Evolutionary conservation across 2,329 filamentous ascomycete species (phyloP).

Genomic region (Arthrinium puccinioides): DNA sequence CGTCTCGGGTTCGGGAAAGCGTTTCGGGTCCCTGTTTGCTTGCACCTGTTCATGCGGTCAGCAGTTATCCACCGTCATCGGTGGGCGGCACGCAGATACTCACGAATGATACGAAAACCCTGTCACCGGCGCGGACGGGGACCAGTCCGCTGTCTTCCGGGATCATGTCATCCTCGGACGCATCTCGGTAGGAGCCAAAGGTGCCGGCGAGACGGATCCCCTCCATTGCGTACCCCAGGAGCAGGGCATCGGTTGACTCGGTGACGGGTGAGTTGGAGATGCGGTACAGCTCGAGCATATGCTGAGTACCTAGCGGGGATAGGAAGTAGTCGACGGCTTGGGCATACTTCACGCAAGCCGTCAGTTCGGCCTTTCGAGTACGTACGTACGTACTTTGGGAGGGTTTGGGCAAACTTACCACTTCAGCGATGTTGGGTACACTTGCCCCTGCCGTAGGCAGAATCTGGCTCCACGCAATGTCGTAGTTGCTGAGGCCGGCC

Average conservation of each 20-base stretch:
- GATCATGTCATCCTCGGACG: slow-evolving; percentile 35
- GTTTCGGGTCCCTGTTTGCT: slow-evolving; percentile 45
- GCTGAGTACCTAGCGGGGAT: slow-evolving; percentile 41
- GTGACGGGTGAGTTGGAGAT: slow-evolving; percentile 48
- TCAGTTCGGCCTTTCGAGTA: no score
- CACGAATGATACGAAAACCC: slow-evolving; percentile 58
- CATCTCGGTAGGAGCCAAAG: slow-evolving; percentile 53
- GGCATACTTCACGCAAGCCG: slow-evolving; percentile 54
- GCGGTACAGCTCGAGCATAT: slow-evolving; percentile 54
- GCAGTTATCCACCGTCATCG: background rate
- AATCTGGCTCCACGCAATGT: slow-evolving; percentile 66
- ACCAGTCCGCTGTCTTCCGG: slow-evolving; percentile 43
- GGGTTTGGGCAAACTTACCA: slow-evolving; percentile 35
- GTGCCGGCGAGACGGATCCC: slow-evolving; percentile 62
- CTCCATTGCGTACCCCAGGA: slow-evolving; percentile 66
- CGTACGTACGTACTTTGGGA: background rate
- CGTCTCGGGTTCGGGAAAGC: slow-evolving; percentile 54
- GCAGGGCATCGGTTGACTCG: slow-evolving; percentile 52
- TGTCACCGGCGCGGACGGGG: slow-evolving; percentile 46
- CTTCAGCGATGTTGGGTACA: slow-evolving; percentile 63
- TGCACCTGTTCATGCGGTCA: slow-evolving; percentile 15
- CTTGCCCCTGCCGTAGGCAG: slow-evolving; percentile 60
- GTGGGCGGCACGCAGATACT: slow-evolving; percentile 8
- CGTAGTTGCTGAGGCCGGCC: slow-evolving; percentile 51
- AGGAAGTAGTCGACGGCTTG: slow-evolving; percentile 70